Conservation (phyloP, 1,284 basidiomycete genomes). For the Cryptococcus floricola region DNA sequence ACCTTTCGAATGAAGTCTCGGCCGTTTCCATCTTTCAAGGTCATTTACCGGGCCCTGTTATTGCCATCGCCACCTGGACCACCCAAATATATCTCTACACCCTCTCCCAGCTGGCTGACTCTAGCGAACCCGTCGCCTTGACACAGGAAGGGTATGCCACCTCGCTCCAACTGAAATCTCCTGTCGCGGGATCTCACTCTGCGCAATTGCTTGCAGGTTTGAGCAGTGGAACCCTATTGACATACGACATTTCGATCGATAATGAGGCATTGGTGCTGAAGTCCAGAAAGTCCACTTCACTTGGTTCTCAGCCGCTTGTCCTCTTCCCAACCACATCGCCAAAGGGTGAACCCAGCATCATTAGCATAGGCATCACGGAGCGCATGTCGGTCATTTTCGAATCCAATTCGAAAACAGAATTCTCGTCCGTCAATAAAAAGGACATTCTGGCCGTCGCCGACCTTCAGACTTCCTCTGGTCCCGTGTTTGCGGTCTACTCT, state of each 20-base stretch:
- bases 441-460: conserved; percentile 60
- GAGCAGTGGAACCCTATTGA: conserved; percentile 71
- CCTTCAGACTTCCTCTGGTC: conserved; percentile 56
- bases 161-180: conserved; percentile 38
- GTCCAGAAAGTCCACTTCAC: conserved; percentile 48
- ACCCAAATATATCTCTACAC: conserved; percentile 62
- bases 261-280: conserved; percentile 30
- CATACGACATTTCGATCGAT: conserved; percentile 51
- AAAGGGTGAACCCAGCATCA: conserved; percentile 26
- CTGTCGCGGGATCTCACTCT: conserved; percentile 27
- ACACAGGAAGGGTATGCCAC: conserved; percentile 20
- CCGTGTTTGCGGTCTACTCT: conserved; percentile 53
- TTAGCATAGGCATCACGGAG: conserved; percentile 39
- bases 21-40: conserved; percentile 19
- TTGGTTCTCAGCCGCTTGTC: conserved; percentile 33
- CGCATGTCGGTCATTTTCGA: conserved; percentile 53
- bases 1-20: conserved; percentile 30
- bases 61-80: conserved; percentile 74
- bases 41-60: conserved; percentile 10
- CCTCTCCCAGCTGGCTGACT: conserved; percentile 51
- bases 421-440: conserved; percentile 70
- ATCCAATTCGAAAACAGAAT: conserved; percentile 61
- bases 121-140: conserved; percentile 6
- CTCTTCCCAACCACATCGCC: conserved; percentile 11
- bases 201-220: conserved; percentile 72